phyloP scores from a whole-genome alignment of 441 rosid genomes.

The Arabidopsis lyrata region DNA sequence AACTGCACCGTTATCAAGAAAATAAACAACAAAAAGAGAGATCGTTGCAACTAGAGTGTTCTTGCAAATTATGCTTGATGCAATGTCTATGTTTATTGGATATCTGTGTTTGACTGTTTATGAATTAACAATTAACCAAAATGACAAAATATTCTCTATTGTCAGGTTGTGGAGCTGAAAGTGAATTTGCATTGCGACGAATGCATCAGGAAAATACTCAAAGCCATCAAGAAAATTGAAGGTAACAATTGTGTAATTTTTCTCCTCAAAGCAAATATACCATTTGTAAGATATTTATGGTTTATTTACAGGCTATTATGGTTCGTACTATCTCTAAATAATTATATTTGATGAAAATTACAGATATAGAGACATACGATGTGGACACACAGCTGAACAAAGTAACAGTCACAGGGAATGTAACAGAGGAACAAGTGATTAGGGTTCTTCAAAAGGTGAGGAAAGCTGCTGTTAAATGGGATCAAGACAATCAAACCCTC shows the following conservation, averaged over 20 bases:
- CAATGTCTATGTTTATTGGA: neutral
- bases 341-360: neutral
- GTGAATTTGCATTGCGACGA: slow-evolving; percentile 83
- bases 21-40: neutral
- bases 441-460: slow-evolving; percentile 79
- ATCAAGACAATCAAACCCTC: slow-evolving; percentile 36
- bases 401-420: slow-evolving; percentile 83
- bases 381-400: slow-evolving; percentile 80
- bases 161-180: slow-evolving; percentile 79
- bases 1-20: neutral
- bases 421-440: slow-evolving; percentile 70
- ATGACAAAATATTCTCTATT: neutral
- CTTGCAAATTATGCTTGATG: neutral
- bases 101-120: neutral
- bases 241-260: slow-evolving; percentile 47
- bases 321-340: too few relatives aligned
- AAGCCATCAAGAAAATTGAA: slow-evolving; percentile 84
- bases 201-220: slow-evolving; percentile 80
- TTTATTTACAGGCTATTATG: too few relatives aligned
- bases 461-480: slow-evolving; percentile 72
- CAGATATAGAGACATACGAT: slow-evolving; percentile 82
- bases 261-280: neutral
- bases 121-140: neutral
- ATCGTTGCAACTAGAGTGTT: neutral
- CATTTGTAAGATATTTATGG: neutral